Conservation (phyloP, 495 filamentous ascomycete genomes). For the Cercophora sp. region DNA sequence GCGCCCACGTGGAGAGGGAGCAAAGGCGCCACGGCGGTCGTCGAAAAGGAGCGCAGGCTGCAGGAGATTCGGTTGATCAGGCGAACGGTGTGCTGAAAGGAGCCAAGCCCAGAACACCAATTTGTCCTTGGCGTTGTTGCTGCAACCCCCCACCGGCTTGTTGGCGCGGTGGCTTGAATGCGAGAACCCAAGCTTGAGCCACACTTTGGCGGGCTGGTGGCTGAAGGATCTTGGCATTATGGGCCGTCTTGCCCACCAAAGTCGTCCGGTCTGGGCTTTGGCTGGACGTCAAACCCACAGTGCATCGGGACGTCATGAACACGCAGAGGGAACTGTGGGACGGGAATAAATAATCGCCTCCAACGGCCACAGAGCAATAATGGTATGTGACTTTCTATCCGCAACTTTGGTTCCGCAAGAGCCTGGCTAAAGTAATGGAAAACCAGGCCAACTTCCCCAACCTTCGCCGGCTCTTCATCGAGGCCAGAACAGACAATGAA, state of each 20-base stretch:
- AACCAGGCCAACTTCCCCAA: slow-evolving; percentile 86
- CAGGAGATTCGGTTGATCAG: too few relatives aligned
- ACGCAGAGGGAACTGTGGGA: not conserved
- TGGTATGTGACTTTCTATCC: not conserved
- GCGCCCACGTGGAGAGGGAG: too few relatives aligned
- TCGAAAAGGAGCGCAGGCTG: too few relatives aligned
- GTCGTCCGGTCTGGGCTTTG: too few relatives aligned
- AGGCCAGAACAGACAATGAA: slow-evolving; percentile 88
- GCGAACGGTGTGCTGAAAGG: not conserved
- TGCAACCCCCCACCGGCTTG: not conserved
- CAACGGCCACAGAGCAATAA: not conserved
- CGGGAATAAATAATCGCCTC: not conserved
- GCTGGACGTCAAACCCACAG: not conserved
- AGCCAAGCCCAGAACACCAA: slow-evolving; percentile 1
- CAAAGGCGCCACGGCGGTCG: too few relatives aligned
- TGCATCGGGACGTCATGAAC: not conserved
- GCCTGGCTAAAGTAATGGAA: not conserved
- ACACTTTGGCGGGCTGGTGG: too few relatives aligned
- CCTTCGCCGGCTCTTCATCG: slow-evolving; percentile 91
- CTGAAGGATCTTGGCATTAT: too few relatives aligned
- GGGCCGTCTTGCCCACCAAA: too few relatives aligned
- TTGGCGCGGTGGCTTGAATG: slow-evolving; percentile 17
- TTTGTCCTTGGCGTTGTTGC: slow-evolving; percentile 9
- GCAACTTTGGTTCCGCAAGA: not conserved
- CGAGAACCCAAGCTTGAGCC: slow-evolving; percentile 19